Evolutionary conservation across 2,329 filamentous ascomycete species (phyloP), one percentile per base, ranked within the genome.

Genomic region (Diaporthe destruens): DNA sequence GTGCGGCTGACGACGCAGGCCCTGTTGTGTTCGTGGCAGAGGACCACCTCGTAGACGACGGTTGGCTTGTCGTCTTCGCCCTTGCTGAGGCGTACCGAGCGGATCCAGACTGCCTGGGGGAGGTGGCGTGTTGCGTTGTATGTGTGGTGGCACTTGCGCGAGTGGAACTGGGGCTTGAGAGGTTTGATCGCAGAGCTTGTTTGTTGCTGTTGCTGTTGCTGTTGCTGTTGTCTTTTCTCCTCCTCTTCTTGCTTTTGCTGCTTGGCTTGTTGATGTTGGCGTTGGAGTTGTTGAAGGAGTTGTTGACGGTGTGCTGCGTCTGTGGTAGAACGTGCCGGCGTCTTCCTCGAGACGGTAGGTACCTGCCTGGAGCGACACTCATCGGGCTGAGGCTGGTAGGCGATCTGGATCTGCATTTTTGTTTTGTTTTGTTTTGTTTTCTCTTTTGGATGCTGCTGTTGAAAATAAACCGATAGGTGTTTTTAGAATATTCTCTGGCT

Each of bases 11-110:
- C 75, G 36, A 74, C 77, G 76, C 80, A 81, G 20, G 80, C 78
- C n/a, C 80, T 76, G 77, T 81, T 80, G 71, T 76, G 74, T 16
- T 72, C 32, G 74, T 80, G 81, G 74, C 76, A 77, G 11, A 81
- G 78, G 34, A 76, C 73, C n/a, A 81, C 75, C 53, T 77, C 72
- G 73, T 78, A 78, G 36, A 75, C 39, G 18, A 69, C 71, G 16
- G 65, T 55, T 32, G 74, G 49, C 12, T 74, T 69, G 36, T 44
- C 68, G 34, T 39, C 69, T 12, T 39, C 36, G 56, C 66, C 49
- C 32, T 65, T 65, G 66, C n/a, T 36, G 29, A 54, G 32, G 44
- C 63, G 42, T 23, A 75, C 70, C 14, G 76, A 71, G 20, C 72
- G 74, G 23, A 80, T 76, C 74, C 75, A 77, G 12, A 75, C 76